Percentiles rank a stretch among this genome's conserved stretches.
These are phyloP conservation scores for Citrus cavaleriei DNA, from an alignment of 345 rosid species.

Conservation along the genomic window DNA sequence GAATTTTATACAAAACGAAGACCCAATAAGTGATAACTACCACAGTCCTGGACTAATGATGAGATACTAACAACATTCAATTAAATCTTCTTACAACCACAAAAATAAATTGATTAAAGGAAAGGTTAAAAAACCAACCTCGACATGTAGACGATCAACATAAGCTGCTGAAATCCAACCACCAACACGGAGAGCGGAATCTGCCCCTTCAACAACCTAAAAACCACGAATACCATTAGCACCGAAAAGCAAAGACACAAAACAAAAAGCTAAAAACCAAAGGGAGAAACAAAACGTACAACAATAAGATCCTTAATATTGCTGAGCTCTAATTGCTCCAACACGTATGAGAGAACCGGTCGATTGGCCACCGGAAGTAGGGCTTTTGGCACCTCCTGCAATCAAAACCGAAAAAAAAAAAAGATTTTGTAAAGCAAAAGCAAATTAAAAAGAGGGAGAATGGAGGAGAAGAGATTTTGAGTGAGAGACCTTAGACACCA, in stretches of 20 bases:
- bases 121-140: constrained; percentile 34
- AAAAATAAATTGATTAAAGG: no score
- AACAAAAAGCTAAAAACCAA: not conserved
- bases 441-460: not conserved
- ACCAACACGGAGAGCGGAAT: constrained; percentile 78
- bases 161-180: constrained; percentile 88
- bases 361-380: constrained; percentile 93
- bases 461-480: no score
- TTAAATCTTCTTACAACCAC: not conserved
- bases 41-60: not conserved
- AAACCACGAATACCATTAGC: constrained; percentile 1
- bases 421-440: no score
- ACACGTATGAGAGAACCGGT: constrained; percentile 74
- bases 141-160: constrained; percentile 85
- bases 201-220: constrained; percentile 94
- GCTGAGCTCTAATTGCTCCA: constrained; percentile 73
- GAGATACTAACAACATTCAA: not conserved
- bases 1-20: not conserved
- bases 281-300: constrained; percentile 31
- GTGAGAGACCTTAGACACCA: constrained; percentile 71
- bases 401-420: not conserved
- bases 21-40: not conserved
- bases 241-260: not conserved
- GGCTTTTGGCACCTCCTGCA: constrained; percentile 89
- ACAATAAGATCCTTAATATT: constrained; percentile 92